phyloP scores from a whole-genome alignment of 257 asterid species.

The Gentiana straminea region DNA sequence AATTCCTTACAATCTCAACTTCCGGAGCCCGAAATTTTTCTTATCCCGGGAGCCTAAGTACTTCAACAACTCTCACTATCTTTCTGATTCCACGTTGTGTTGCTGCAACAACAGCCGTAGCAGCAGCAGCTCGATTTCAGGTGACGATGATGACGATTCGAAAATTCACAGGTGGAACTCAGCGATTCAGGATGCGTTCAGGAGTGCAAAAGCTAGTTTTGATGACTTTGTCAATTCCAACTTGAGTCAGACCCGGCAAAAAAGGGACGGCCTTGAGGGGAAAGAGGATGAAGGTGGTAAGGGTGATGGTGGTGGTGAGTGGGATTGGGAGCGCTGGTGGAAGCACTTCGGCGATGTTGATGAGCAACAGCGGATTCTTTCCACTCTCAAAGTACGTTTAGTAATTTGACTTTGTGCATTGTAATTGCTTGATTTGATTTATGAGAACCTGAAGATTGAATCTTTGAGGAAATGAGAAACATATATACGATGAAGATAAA shows the following conservation, averaged over 20 bases:
- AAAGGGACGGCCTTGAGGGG: conserved; percentile 17
- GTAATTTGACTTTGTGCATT: not conserved
- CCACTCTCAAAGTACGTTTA: conserved; percentile 49
- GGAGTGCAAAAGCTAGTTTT: conserved; percentile 43
- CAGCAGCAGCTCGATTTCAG: conserved; percentile 26
- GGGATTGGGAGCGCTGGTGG: conserved; percentile 98
- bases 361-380: conserved; percentile 67
- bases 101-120: conserved; percentile 38
- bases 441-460: too few species aligned
- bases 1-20: conserved; percentile 20
- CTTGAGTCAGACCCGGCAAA: conserved; percentile 34
- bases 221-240: conserved; percentile 30
- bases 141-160: conserved; percentile 18
- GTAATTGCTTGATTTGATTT: not conserved
- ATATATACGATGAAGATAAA: too few species aligned
- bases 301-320: conserved; percentile 38
- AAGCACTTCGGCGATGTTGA: conserved; percentile 68
- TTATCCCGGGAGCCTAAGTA: conserved; percentile 23
- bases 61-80: conserved; percentile 16
- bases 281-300: conserved; percentile 11
- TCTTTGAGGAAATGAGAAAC: too few species aligned
- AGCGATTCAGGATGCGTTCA: conserved; percentile 46
- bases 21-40: conserved; percentile 25
- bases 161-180: conserved; percentile 50
- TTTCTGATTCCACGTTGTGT: conserved; percentile 24